These are phyloP conservation scores for Rhododendron griersonianum DNA, from an alignment of 148 eudicot genomes.

Conservation along the genomic window DNA sequence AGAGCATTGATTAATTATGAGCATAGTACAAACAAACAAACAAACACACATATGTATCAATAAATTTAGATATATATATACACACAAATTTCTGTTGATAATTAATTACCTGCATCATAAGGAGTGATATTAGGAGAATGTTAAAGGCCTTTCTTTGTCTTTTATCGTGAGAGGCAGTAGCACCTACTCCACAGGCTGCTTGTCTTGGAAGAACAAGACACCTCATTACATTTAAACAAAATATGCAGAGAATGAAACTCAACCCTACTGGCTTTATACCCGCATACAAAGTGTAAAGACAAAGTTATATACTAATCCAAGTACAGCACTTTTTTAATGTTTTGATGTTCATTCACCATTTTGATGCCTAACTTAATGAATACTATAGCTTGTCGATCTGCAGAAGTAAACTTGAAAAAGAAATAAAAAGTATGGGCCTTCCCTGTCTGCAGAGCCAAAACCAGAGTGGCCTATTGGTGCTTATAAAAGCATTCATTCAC, in stretches of 20 bases:
- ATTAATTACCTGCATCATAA: background rate
- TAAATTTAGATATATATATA: background rate
- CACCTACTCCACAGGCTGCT: background rate
- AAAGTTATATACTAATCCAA: conserved; percentile 30
- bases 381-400: conserved; percentile 42
- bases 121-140: conserved; percentile 11
- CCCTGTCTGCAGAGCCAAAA: conserved; percentile 26
- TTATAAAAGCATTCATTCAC: conserved; percentile 9
- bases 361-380: conserved; percentile 50
- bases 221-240: conserved; percentile 11
- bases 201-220: conserved; percentile 32
- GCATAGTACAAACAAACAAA: conserved; percentile 11
- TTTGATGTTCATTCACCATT: conserved; percentile 19
- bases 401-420: conserved; percentile 28
- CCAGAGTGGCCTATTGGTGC: conserved; percentile 15
- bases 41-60: background rate
- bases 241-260: conserved; percentile 12
- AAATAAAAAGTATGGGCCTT: conserved; percentile 34
- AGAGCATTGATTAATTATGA: background rate
- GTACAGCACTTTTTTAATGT: conserved; percentile 8
- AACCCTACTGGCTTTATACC: conserved; percentile 23
- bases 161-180: conserved; percentile 6
- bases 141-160: conserved; percentile 4
- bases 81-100: background rate
- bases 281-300: conserved; percentile 19